Evolutionary conservation across 495 filamentous ascomycete species (phyloP), one percentile per base, ranked within the genome.

Genomic region (Recurvomyces mirabilis): DNA sequence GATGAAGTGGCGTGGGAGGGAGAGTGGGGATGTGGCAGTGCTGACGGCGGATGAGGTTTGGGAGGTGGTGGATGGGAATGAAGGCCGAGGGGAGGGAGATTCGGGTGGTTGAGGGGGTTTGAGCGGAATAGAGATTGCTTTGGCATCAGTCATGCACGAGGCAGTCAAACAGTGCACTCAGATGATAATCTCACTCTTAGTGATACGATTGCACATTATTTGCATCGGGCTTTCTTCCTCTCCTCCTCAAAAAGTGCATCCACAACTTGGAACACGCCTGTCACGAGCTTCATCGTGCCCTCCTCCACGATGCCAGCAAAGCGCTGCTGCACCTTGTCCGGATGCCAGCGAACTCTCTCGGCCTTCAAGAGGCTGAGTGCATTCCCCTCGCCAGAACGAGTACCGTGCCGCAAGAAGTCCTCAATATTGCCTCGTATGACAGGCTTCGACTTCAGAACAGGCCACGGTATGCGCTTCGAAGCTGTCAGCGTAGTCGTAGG

Each of bases 291-390:
- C 60, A 93, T 72, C 1, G 78, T 75, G 2, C 68, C 63, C 14
- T 82, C 75, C 33, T 84, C 78, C 31, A 83, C 65, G 44, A 71
- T 61, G 0, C 71, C 75, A 1, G 86, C 84, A 53, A 88, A 78
- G 35, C 79, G 74, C 65, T 96, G 93, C 68, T 93, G 86, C 24
- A 96, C 82, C 70, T 96, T 99, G 64, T 99, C 91, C 9, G 91
- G 91, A 73, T 99, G 91, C 91, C 91, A 99, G 9, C 87, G 67
- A 9, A 96, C 77, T 28, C 91, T 74, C 66, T 99, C 91, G 14
- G 72, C 60, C 64, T 94, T 96, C 28, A 99, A 65, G 21, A 74
- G 67, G n/a, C 36, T 34, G 18, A 43, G 21, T 17, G 11, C 21
- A 0, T 24, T n/a, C 23, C 39, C 12, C n/a, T 54, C 50, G 15